Evolutionary conservation across 345 rosid species (phyloP).

Genomic region (Pseudoturritis turrita): DNA sequence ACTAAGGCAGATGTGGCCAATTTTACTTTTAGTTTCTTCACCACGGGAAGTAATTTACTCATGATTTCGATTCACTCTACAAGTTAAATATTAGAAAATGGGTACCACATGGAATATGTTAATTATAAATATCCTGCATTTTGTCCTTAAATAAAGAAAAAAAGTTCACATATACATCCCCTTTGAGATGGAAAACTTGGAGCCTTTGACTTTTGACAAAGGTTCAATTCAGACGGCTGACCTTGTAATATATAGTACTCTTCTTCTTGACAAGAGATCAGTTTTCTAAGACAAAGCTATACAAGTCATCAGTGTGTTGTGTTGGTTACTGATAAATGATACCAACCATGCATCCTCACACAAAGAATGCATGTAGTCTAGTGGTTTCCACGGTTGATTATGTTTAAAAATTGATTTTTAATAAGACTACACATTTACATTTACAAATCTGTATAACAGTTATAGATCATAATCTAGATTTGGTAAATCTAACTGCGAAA

Average conservation of each 20-base stretch:
- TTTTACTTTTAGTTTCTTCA: constrained; percentile 18
- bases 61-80: neutral
- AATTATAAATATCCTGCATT: neutral
- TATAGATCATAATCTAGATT: too few relatives aligned
- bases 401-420: too few relatives aligned
- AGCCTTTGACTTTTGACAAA: neutral
- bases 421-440: too few relatives aligned
- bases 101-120: neutral
- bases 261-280: too few relatives aligned
- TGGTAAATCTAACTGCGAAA: too few relatives aligned
- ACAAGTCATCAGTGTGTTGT: too few relatives aligned
- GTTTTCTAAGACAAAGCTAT: neutral
- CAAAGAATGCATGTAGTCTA: too few relatives aligned
- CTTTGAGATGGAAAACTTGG: neutral
- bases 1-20: constrained; percentile 11
- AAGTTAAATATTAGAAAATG: neutral
- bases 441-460: too few relatives aligned
- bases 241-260: too few relatives aligned
- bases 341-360: too few relatives aligned
- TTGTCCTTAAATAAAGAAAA: neutral
- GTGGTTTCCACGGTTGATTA: too few relatives aligned
- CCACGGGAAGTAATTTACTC: neutral
- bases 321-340: too few relatives aligned
- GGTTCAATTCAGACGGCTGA: neutral
- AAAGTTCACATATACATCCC: constrained; percentile 11